These are phyloP conservation scores for Aureobasidium mangrovei DNA, from an alignment of 2,329 filamentous ascomycete species.

Conservation along the genomic window DNA sequence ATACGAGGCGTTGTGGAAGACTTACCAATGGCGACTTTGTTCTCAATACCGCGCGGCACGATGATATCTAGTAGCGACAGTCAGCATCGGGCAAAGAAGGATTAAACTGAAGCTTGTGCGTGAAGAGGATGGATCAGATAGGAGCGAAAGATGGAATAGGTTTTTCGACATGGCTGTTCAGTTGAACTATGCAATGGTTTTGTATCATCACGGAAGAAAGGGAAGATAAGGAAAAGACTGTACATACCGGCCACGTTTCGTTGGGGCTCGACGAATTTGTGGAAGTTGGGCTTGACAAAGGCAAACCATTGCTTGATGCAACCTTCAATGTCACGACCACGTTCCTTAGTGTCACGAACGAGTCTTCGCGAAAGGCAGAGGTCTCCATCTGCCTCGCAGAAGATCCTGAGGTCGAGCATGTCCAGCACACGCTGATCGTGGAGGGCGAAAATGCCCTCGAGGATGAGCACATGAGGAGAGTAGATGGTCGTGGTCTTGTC, in stretches of 20 bases:
- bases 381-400: constrained; percentile 92
- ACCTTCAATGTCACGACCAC: constrained; percentile 85
- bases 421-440: constrained; percentile 81
- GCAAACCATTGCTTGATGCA: constrained; percentile 97
- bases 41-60: constrained; percentile 88
- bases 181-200: constrained; percentile 33
- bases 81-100: constrained; percentile 15
- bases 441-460: constrained; percentile 93
- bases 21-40: constrained; percentile 71
- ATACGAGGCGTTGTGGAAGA: neutral
- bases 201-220: constrained; percentile 27
- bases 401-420: constrained; percentile 88
- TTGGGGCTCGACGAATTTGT: constrained; percentile 88
- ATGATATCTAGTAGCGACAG: constrained; percentile 60
- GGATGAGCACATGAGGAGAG: constrained; percentile 87
- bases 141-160: constrained; percentile 27
- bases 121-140: constrained; percentile 24
- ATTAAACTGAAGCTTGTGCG: neutral
- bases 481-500: constrained; percentile 80
- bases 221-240: constrained; percentile 1
- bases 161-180: constrained; percentile 30
- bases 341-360: constrained; percentile 77
- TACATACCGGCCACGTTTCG: constrained; percentile 66
- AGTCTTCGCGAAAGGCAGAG: constrained; percentile 84
- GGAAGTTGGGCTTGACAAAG: constrained; percentile 95